Base-by-base conservation (phyloP, 805 yeast genomes). In the Metschnikowia matae region DNA sequence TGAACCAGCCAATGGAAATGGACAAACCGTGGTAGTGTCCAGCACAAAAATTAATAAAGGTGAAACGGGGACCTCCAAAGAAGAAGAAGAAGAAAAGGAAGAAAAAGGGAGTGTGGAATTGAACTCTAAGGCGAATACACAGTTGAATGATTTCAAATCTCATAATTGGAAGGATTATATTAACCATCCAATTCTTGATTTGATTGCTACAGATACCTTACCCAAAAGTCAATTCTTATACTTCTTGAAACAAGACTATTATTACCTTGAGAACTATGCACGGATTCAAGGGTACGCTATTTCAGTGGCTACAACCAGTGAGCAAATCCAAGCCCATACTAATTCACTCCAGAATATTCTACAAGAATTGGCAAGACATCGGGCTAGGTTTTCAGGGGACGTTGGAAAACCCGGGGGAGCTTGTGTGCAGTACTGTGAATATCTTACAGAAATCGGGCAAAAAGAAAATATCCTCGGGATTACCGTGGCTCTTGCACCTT, bases 401-500 rank as follows among this genome's bases (percentile, higher is more conserved):
- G 68, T 68, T 44, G 78, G 79, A 18, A 69, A 63, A 4, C 80
- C 84, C 41, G 81, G 82, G 3, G 64, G 71, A 8, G 87, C 88
- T 7, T 78, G 89, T 56, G 60, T 70, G 38, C 78, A 75, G 2
- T 88, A 88, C 63, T 78, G 85, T 33, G 73, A 84, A 36, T 86
- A 81, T 55, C 69, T 88, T 51, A 59, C 75, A 38, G 74, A 79
- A 18, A 66, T 84, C 5, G 84, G 84, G 3, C 66, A 71, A 21
- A 68, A 67, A 38, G 74, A 75, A 29, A 84, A 84, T 61, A 84
- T 84, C 79, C 63, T 83, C 31, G 87, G 83, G 42, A 76, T 85
- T 46, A 81, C 81, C 51, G 77, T 84, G 6, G 87, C 92, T 0
- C 65, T 86, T 48, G 79, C 89, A 6, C 94, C 96, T 0, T 87